Base-by-base conservation (phyloP, 305 asterid genomes). In the Solanum hybrid region DNA sequence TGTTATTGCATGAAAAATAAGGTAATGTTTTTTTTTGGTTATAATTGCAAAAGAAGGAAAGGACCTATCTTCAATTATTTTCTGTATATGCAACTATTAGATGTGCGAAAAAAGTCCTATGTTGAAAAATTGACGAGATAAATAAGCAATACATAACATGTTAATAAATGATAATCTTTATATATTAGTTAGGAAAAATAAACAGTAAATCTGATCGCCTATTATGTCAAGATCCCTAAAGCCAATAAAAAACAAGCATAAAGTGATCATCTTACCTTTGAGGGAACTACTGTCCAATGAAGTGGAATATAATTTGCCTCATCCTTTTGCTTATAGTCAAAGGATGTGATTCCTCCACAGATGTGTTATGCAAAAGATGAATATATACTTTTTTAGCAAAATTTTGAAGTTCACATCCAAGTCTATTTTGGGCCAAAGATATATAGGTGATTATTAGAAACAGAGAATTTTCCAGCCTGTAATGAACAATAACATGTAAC, bases 381-480 rank as follows among this genome's bases (percentile, higher is more conserved):
- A 32, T 27, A 12, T 26, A 10, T 11, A 2, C 5, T 3, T 72
- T 14, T 46, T 17, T 11, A 29, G 35, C 22, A 20, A 85, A 27
- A 51, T 85, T 22, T 10, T 4, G 20, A 85, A 85, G 69, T 51
- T 56, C 46, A 85, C 75, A 85, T 56, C 31, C 24, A 20, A 31
- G 37, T 85, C 42, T 56, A 85, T 56, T 85, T 85, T 85, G 76
- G 76, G 42, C 76, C 22, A 56, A 51, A 85, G 75, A 51, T 84
- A 78, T 78, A 34, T 20, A 84, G 20, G 16, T 12, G 75, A 26
- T 5, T 24, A 84, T 84, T 51, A 17, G 16, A 46, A 20, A 27
- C 7, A 34, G 22, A 56, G 87, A 85, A 85, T 56, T 56, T 56
- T 56, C 87, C 87, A 85, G 76, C 76, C 87, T 84, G 87, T 84